Percentiles rank a stretch among this genome's conserved stretches.
Evolutionary conservation across 1,284 basidiomycete genomes (phyloP).

Genomic region (Sanghuangporus weigelae): DNA sequence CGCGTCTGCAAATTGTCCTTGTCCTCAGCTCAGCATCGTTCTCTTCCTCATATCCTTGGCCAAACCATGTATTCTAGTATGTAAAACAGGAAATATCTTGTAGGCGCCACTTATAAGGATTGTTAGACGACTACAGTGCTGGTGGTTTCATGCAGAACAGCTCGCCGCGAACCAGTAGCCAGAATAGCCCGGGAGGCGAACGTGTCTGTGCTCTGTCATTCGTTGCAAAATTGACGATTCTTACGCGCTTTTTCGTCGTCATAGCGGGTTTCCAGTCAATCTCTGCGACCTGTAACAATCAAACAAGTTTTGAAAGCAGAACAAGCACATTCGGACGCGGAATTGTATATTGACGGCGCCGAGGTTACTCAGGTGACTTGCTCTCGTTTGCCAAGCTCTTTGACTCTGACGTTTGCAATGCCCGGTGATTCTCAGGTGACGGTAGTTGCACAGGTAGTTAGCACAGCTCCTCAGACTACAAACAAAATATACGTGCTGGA

Average conservation of each 20-base stretch:
- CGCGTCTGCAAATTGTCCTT: neutral
- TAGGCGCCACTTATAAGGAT: neutral
- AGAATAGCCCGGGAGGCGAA: slow-evolving; percentile 40
- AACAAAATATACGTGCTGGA: slow-evolving; percentile 81
- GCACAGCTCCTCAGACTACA: slow-evolving; percentile 69
- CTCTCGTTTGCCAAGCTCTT: neutral
- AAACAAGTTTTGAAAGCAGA: slow-evolving; percentile 73
- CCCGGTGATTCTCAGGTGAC: slow-evolving; percentile 42
- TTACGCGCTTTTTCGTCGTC: slow-evolving; percentile 18
- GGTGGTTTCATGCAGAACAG: slow-evolving; percentile 16
- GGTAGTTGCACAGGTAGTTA: slow-evolving; percentile 79
- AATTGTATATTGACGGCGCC: slow-evolving; percentile 78
- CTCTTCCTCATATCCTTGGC: neutral
- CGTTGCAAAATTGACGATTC: neutral
- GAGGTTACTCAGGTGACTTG: slow-evolving; percentile 59
- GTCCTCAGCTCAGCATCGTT: neutral
- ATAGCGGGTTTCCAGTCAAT: slow-evolving; percentile 47
- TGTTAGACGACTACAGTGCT: slow-evolving; percentile 12
- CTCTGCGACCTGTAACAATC: slow-evolving; percentile 83
- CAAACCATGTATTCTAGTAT: neutral
- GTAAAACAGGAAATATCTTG: neutral
- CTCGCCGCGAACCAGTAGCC: slow-evolving; percentile 22
- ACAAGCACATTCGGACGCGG: slow-evolving; percentile 84
- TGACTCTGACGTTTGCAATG: slow-evolving; percentile 3
- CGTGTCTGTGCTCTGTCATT: slow-evolving; percentile 27